These are phyloP conservation scores for Trichophyton verrucosum DNA, from an alignment of 2,329 filamentous ascomycete genomes.

Conservation along the genomic window DNA sequence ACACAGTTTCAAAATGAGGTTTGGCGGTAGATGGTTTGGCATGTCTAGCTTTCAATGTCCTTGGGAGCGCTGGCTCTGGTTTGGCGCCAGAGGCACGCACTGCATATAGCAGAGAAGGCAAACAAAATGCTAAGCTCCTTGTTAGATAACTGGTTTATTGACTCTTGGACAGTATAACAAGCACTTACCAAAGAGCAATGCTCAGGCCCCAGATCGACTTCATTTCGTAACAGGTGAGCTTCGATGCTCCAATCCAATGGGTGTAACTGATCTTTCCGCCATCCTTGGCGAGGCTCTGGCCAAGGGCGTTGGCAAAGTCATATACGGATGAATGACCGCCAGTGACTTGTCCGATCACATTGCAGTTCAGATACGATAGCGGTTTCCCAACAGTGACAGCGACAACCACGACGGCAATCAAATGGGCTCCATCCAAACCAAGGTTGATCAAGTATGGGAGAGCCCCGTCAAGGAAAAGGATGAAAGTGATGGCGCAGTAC, in stretches of 20 bases:
- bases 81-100: slow-evolving; percentile 51
- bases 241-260: slow-evolving; percentile 48
- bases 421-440: slow-evolving; percentile 53
- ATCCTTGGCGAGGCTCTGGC: slow-evolving; percentile 39
- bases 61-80: slow-evolving; percentile 29
- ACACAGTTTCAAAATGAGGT: neutral
- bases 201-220: slow-evolving; percentile 79
- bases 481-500: slow-evolving; percentile 67
- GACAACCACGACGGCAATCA: slow-evolving; percentile 67
- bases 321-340: slow-evolving; percentile 39
- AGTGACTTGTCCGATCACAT: slow-evolving; percentile 37
- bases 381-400: slow-evolving; percentile 68
- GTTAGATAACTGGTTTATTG: slow-evolving; percentile 4
- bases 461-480: slow-evolving; percentile 65
- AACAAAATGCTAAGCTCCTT: slow-evolving; percentile 46
- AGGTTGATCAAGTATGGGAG: slow-evolving; percentile 61
- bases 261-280: slow-evolving; percentile 40
- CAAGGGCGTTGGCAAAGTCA: slow-evolving; percentile 42
- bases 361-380: slow-evolving; percentile 65
- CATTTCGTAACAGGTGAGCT: slow-evolving; percentile 63
- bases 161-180: neutral
- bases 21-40: neutral
- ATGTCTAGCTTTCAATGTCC: neutral
- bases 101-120: slow-evolving; percentile 48
- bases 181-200: slow-evolving; percentile 57